A percentile compares a stretch with the other conserved stretches of the same genome.
Conservation (phyloP, 2,329 filamentous ascomycete species). For the Monilinia fructicola region DNA sequence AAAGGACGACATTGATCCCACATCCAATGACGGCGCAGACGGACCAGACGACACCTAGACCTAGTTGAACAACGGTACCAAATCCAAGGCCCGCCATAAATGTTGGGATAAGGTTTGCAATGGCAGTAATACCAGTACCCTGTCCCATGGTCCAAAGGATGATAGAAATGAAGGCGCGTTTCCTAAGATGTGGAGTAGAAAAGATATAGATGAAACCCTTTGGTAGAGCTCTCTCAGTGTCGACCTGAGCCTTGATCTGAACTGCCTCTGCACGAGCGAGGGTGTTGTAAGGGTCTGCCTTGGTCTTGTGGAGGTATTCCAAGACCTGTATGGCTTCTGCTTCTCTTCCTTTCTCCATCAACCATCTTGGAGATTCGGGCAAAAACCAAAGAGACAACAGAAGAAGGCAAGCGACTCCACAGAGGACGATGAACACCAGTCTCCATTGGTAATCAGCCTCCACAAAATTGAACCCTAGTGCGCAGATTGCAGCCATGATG, state of each 20-base stretch:
- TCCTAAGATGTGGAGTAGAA: constrained; percentile 14
- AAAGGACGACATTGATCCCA: constrained; percentile 4
- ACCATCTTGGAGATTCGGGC: constrained; percentile 64
- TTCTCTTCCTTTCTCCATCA: constrained; percentile 26
- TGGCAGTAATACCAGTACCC: constrained; percentile 15
- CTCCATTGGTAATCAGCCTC: constrained; percentile 16
- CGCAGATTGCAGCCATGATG: constrained; percentile 29
- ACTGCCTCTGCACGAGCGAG: constrained; percentile 13
- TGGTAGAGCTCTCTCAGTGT: constrained; percentile 4
- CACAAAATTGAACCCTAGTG: constrained; percentile 12
- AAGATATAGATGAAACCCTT: constrained; percentile 23
- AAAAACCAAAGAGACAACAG: constrained; percentile 53
- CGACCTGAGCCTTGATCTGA: constrained; percentile 14
- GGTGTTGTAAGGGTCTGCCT: constrained; percentile 6
- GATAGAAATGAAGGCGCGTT: constrained; percentile 13
- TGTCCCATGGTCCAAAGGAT: constrained; percentile 19
- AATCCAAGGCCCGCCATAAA: constrained; percentile 18
- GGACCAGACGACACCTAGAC: constrained; percentile 4
- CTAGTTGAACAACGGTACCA: constrained; percentile 14
- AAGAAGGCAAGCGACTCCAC: constrained; percentile 28
- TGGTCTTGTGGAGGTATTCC: constrained; percentile 24
- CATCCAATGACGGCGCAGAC: constrained; percentile 12
- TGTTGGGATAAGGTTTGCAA: constrained; percentile 18
- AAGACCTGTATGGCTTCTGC: constrained; percentile 28
- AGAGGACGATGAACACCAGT: constrained; percentile 13